phyloP scores from a whole-genome alignment of 352 stramenopile genomes.

The Pythium sp. region DNA sequence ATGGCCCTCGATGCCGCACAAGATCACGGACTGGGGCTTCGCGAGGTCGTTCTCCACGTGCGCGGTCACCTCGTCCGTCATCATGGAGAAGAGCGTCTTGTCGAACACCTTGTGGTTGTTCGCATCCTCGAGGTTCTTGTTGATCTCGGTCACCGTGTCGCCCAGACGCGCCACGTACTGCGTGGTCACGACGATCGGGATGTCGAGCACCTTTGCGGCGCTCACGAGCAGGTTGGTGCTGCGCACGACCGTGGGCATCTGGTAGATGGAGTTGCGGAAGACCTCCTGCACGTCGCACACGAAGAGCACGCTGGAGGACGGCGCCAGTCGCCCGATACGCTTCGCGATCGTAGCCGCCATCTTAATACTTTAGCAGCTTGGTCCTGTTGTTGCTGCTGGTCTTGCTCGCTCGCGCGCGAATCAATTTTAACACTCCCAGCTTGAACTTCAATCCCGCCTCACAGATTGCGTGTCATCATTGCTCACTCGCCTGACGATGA shows the following conservation, averaged over 20 bases:
- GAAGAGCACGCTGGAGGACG: constrained; percentile 86
- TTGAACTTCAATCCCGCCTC: constrained; percentile 9
- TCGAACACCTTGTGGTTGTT: constrained; percentile 83
- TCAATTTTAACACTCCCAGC: not conserved
- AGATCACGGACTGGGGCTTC: constrained; percentile 80
- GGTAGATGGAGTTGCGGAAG: constrained; percentile 93
- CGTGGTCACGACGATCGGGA: constrained; percentile 94
- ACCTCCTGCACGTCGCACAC: constrained; percentile 97
- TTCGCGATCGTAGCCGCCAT: constrained; percentile 10
- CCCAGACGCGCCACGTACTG: constrained; percentile 96
- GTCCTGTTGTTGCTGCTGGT: not conserved
- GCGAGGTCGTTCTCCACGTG: constrained; percentile 57
- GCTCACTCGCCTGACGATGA: not conserved
- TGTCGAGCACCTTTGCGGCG: constrained; percentile 80
- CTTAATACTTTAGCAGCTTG: not conserved
- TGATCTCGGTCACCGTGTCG: constrained; percentile 79
- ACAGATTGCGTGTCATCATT: not conserved
- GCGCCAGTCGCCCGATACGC: constrained; percentile 49
- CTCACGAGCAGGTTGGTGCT: constrained; percentile 70
- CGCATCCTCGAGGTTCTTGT: constrained; percentile 41
- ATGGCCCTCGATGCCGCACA: constrained; percentile 97
- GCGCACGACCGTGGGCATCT: constrained; percentile 90
- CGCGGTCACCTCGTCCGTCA: constrained; percentile 89
- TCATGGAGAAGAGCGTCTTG: constrained; percentile 99
- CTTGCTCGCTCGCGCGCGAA: not conserved